A percentile compares a stretch with the other conserved stretches of the same genome.
These are phyloP conservation scores for Stenogyne calaminthoides DNA, from an alignment of 305 asterid genomes.

Conservation along the genomic window DNA sequence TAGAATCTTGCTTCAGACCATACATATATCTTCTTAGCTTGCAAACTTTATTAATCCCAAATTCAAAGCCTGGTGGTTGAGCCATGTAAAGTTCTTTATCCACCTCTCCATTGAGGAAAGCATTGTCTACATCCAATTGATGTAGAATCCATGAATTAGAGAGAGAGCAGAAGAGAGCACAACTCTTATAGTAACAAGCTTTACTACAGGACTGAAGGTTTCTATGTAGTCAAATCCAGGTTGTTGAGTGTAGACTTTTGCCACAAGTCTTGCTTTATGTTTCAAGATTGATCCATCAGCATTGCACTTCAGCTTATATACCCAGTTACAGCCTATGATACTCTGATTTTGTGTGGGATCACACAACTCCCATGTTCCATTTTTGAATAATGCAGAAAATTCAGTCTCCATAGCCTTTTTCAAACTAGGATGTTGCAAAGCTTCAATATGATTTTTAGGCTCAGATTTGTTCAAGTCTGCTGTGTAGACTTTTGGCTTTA, in stretches of 20 bases:
- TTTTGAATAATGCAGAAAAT: neutral
- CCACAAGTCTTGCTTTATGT: neutral
- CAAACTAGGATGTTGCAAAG: neutral
- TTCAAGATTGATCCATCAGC: neutral
- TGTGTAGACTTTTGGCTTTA: neutral
- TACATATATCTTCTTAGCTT: slow-evolving; percentile 12
- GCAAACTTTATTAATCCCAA: too few relatives aligned
- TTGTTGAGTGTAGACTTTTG: neutral
- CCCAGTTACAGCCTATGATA: neutral
- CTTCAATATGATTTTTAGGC: neutral
- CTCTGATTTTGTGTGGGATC: neutral
- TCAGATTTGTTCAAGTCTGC: neutral
- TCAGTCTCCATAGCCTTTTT: neutral
- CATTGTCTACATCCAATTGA: too few relatives aligned
- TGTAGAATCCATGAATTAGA: too few relatives aligned
- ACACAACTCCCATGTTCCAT: neutral
- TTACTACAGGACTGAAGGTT: neutral
- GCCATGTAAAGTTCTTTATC: too few relatives aligned
- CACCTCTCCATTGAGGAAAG: too few relatives aligned
- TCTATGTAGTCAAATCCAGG: neutral
- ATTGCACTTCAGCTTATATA: neutral
- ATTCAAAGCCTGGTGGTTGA: too few relatives aligned
- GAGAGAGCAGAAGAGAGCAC: too few relatives aligned
- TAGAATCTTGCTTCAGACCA: neutral
- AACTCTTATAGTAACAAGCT: neutral